Percentiles rank a stretch among this genome's conserved stretches.
Conservation (phyloP, 345 rosid species). For the Corymbia maculata region DNA sequence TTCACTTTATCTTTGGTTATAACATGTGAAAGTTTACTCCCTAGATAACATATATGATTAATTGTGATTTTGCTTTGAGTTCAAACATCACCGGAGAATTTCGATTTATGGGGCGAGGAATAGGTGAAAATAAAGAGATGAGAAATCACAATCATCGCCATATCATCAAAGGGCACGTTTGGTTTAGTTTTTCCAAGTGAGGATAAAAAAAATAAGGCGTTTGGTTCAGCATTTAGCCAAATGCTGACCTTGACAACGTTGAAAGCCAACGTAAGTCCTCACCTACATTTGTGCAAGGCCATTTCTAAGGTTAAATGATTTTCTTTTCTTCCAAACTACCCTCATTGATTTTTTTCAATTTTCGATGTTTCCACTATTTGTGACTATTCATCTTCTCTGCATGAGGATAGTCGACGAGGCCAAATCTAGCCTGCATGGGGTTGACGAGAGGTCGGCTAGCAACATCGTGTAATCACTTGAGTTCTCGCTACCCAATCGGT, state of each 20-base stretch:
- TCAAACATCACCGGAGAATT: neutral
- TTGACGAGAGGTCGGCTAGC: no score
- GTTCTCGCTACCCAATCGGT: accelerated
- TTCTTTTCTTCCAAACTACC: no score
- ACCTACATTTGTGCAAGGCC: neutral
- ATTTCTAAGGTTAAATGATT: no score
- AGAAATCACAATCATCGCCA: neutral
- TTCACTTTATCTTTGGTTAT: neutral
- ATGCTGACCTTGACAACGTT: neutral
- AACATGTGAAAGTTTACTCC: neutral
- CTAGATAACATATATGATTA: no score
- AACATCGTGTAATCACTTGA: accelerated
- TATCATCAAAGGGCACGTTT: neutral
- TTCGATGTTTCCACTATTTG: neutral
- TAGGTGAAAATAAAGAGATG: neutral
- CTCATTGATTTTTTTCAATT: no score
- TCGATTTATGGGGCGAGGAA: neutral
- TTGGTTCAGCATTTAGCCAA: no score
- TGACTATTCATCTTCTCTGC: no score
- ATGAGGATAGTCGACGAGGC: accelerated
- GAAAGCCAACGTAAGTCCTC: neutral
- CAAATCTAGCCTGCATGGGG: accelerated
- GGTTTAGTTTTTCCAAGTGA: neutral
- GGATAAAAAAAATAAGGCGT: neutral
- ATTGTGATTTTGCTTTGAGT: no score